Evolutionary conservation across 441 rosid species (phyloP).

Genomic region (Sinapis alba): DNA sequence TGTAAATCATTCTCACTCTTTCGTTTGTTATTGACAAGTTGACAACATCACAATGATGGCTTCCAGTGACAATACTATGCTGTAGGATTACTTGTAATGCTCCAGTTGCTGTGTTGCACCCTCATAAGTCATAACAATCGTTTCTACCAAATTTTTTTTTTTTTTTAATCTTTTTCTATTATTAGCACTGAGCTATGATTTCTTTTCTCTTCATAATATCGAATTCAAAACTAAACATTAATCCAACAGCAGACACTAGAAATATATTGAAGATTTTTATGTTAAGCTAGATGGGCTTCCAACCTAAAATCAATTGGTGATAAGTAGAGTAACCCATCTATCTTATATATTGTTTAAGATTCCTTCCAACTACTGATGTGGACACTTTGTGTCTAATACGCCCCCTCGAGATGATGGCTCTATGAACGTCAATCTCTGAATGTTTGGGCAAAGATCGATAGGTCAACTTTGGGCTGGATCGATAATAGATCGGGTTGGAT

Average conservation of each 20-base stretch:
- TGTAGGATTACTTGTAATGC: conserved; percentile 1
- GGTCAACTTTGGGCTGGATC: too few relatives aligned
- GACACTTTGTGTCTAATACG: too few relatives aligned
- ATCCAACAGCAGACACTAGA: background rate
- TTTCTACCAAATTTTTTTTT: background rate
- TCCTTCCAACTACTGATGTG: too few relatives aligned
- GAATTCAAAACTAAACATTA: background rate
- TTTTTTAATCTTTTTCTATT: background rate
- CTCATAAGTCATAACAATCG: background rate
- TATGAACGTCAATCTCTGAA: too few relatives aligned
- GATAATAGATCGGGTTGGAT: too few relatives aligned
- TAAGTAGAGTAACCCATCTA: too few relatives aligned
- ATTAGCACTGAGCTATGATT: background rate
- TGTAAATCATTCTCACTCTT: conserved; percentile 23
- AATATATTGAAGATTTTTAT: background rate
- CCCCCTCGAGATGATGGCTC: too few relatives aligned
- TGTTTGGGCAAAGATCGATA: too few relatives aligned
- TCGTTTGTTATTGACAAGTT: background rate
- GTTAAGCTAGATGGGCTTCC: too few relatives aligned
- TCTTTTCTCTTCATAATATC: background rate
- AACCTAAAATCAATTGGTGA: too few relatives aligned
- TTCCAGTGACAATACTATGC: background rate
- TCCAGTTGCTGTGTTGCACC: background rate
- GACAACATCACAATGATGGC: background rate
- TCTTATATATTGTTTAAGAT: too few relatives aligned